Base-by-base conservation (phyloP, 352 stramenopile genomes). In the Globisporangium splendens region DNA sequence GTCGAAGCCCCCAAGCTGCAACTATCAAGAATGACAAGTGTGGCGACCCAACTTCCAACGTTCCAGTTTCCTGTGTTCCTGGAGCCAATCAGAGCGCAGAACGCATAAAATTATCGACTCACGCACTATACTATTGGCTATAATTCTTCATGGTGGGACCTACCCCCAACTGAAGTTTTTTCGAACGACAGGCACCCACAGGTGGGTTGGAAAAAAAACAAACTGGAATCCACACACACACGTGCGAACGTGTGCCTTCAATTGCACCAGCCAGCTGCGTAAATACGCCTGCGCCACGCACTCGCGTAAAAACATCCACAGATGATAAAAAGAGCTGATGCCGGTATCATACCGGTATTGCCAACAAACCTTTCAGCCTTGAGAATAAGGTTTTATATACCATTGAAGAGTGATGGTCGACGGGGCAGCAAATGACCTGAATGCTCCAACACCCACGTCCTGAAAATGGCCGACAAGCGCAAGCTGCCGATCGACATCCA, bases 401-500 rank as follows among this genome's bases (percentile, higher is more conserved):
- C 20, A 5, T 22, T 28, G 46, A 4, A 51, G 46, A 51, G 12
- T 51, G 46, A 35, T 35, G 11, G 46, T 51, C 46, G 7, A 17
- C n/a, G 39, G 28, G 2, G 20, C 46, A 47, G 17, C 18, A 63
- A 35, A 3, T 35, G 28, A 35, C 28, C 31, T 18, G 47, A 39
- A 15, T 49, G 14, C 44, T 15, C 3, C 31, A 35, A 21, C 21
- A 60, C 3, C 33, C 7, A 20, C 28, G 15, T 35, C 12, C 31
- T 15, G 22, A 61, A 17, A 52, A 87, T 89, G 79, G 68, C 71
- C 38, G 79, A 89, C 63, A 68, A 77, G 63, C 71, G 68, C 46
- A 83, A 83, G 55, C 50, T 84, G 66, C 79, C 73, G 52, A 92
- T 92, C 66, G 82, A 92, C 66, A 86, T 92, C 59, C 75, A 86